Evolutionary conservation across 345 rosid species (phyloP), one percentile per base, ranked within the genome.

Genomic region (Mangifera indica): DNA sequence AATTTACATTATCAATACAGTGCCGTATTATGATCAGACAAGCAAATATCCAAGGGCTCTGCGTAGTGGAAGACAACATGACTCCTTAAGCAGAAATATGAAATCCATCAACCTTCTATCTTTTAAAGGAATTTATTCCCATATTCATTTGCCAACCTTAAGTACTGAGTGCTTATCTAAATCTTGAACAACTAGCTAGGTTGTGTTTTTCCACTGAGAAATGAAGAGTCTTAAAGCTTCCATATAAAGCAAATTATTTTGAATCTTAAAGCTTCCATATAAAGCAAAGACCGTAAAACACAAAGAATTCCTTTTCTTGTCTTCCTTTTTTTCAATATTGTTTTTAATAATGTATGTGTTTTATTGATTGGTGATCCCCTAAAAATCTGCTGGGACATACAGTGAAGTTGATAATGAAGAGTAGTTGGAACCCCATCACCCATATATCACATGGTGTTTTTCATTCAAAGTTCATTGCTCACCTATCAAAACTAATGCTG

Each of bases 381-480:
- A 17, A 25, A 64, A 14, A 65, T 20, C 7, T 65, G 18, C 69
- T 17, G 2, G 15, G 44, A 24, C 37, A 7, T 25, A 25, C 4
- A 18, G 9, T 26, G 25, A 29, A 26, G 58, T 66, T 26, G 70
- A 37, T 37, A 37, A 6, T 37, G 42, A 7, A 37, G 0, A 37
- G 42, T 37, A 37, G 42, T 37, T 37, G 7, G 40, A 37, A 37
- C 42, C 42, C 42, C 24, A 45, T 9, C 9, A 17, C 26, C 44
- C 70, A 48, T 13, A 44, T 54, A 49, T 29, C 46, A 51, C 59
- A 18, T 11, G 70, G 57, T 66, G 57, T 49, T 49, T 21, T 49
- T 63, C 52, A 44, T 13, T 44, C 22, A 1, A 48, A 3, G 29
- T 22, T 63, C 54, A 45, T 13, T 21, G 25, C 34, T 24, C 67